A percentile compares a stretch with the other conserved stretches of the same genome.
Evolutionary conservation across 2,329 filamentous ascomycete species (phyloP).

Genomic region (Penicillium palitans): DNA sequence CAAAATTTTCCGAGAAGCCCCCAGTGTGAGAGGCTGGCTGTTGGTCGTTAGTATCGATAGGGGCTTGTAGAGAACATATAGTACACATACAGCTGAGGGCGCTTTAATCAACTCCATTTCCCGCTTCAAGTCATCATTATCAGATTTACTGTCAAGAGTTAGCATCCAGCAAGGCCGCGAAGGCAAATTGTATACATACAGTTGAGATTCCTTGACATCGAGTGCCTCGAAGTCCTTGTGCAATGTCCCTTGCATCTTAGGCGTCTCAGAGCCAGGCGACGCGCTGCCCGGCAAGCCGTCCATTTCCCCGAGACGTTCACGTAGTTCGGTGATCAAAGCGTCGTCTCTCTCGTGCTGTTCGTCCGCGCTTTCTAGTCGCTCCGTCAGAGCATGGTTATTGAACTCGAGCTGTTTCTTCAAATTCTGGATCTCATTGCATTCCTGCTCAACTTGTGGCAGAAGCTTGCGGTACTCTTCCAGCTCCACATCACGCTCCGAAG

Average conservation of each 20-base stretch:
- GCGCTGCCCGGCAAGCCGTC: conserved; percentile 43
- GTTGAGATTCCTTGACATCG: conserved; percentile 40
- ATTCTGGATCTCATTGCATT: conserved; percentile 49
- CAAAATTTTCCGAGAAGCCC: conserved; percentile 37
- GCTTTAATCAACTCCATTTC: conserved; percentile 38
- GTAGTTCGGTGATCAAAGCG: conserved; percentile 43
- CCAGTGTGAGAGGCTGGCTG: conserved; percentile 33
- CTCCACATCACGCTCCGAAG: conserved; percentile 44
- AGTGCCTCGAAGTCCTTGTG: conserved; percentile 46
- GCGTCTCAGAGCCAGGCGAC: conserved; percentile 42
- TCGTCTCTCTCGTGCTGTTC: conserved; percentile 47
- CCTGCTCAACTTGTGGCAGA: conserved; percentile 50
- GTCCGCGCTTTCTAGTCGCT: conserved; percentile 45
- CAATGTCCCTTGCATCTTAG: conserved; percentile 42
- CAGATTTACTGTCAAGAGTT: conserved; percentile 38
- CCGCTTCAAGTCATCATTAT: conserved; percentile 43
- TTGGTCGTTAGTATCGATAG: conserved; percentile 15
- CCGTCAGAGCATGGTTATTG: conserved; percentile 50
- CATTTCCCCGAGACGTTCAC: conserved; percentile 46
- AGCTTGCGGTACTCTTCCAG: conserved; percentile 48
- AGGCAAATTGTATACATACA: conserved; percentile 30
- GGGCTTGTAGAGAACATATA: not conserved
- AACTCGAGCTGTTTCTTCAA: conserved; percentile 52
- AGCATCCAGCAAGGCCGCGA: conserved; percentile 15
- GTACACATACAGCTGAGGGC: conserved; percentile 22